phyloP scores from a whole-genome alignment of 176 grass and related monocot species.

The Puya raimondii region DNA sequence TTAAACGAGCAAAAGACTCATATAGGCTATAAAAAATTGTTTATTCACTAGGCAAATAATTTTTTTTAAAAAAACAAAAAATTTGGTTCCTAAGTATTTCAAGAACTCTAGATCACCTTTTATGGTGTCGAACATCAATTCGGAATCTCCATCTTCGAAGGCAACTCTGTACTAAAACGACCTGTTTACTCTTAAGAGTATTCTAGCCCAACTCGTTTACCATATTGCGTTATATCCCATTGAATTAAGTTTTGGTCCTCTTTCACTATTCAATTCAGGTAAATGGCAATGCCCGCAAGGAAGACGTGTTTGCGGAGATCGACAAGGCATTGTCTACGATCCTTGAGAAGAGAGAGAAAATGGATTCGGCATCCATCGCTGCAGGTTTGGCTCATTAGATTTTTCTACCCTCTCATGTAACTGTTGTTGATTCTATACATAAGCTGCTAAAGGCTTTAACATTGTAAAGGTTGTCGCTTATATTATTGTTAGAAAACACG shows the following conservation, averaged over 20 bases:
- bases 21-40: too few species aligned
- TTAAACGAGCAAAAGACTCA: too few species aligned
- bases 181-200: not conserved
- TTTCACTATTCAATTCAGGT: slow-evolving; percentile 8
- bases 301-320: slow-evolving; percentile 63
- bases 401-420: not conserved
- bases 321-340: slow-evolving; percentile 45
- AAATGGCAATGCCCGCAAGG: slow-evolving; percentile 27
- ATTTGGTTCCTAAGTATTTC: too few species aligned
- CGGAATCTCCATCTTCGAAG: too few species aligned
- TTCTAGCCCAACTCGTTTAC: not conserved
- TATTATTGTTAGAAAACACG: too few species aligned
- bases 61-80: too few species aligned
- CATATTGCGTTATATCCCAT: not conserved
- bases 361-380: slow-evolving; percentile 12
- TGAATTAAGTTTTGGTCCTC: not conserved
- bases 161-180: not conserved
- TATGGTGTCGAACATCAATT: too few species aligned
- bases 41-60: too few species aligned
- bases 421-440: too few species aligned
- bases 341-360: slow-evolving; percentile 42
- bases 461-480: too few species aligned
- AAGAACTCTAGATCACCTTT: too few species aligned
- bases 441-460: too few species aligned
- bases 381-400: slow-evolving; percentile 26